Percentiles rank a stretch among this genome's conserved stretches.
Conservation (phyloP, 805 yeast species). For the Metschnikowia matae region DNA sequence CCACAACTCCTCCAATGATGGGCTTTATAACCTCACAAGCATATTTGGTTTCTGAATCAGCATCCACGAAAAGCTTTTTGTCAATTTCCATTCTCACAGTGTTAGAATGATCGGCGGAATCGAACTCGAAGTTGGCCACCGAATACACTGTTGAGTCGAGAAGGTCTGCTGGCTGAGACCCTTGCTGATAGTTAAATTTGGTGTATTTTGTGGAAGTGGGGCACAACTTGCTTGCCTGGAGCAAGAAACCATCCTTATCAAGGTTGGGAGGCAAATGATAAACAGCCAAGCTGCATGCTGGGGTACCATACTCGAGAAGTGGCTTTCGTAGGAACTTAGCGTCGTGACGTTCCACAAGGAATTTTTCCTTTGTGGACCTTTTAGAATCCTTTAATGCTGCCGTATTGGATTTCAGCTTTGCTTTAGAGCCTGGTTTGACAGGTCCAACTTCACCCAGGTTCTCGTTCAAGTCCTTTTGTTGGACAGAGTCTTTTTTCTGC, state of each 20-base stretch:
- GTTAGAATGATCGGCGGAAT: conserved; percentile 6
- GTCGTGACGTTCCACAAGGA: neutral
- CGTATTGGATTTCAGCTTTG: neutral
- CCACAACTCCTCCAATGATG: conserved; percentile 12
- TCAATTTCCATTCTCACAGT: conserved; percentile 10
- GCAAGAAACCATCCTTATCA: conserved; percentile 12
- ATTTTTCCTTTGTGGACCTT: neutral
- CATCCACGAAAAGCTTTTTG: conserved; percentile 24
- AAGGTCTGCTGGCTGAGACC: conserved; percentile 13
- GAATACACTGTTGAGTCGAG: conserved; percentile 21
- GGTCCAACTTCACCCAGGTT: neutral
- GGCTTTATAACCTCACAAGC: conserved; percentile 14
- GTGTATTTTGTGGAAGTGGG: neutral
- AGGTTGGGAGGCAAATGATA: conserved; percentile 24
- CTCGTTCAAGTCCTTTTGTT: neutral
- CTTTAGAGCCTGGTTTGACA: neutral
- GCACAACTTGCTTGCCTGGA: conserved; percentile 19
- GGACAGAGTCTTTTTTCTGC: conserved; percentile 1
- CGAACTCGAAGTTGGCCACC: conserved; percentile 17
- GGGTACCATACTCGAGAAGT: conserved; percentile 14
- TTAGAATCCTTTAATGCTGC: neutral
- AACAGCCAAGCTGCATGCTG: conserved; percentile 14
- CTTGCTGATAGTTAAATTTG: conserved; percentile 17
- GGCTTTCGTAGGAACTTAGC: neutral
- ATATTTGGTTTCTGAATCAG: conserved; percentile 23